Percentiles rank a stretch among this genome's conserved stretches.
Evolutionary conservation across 2,329 filamentous ascomycete genomes (phyloP).

Genomic region (Cephalotrichum gorgonifer): DNA sequence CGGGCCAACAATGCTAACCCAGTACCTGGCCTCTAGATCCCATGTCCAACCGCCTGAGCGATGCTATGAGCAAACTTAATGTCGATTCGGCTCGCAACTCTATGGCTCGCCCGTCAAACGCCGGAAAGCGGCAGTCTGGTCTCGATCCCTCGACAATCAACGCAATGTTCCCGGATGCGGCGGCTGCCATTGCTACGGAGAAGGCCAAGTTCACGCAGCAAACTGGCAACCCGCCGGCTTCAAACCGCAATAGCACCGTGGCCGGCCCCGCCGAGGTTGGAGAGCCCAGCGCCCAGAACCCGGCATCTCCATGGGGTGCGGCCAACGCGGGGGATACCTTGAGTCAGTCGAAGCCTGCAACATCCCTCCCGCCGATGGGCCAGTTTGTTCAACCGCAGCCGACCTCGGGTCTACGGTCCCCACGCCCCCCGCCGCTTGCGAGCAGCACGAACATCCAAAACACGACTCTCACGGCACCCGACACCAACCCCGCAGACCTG

Average conservation of each 20-base stretch:
- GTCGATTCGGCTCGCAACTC: conserved; percentile 83
- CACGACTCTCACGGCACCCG: conserved; percentile 64
- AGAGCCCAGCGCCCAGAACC: conserved; percentile 52
- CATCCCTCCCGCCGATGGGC: conserved; percentile 77
- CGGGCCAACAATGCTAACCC: not conserved
- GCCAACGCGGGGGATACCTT: conserved; percentile 36
- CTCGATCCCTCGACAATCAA: conserved; percentile 90
- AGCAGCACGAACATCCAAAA: conserved; percentile 66
- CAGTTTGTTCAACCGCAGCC: conserved; percentile 82
- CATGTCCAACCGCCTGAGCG: conserved; percentile 90
- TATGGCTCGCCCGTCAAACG: conserved; percentile 66
- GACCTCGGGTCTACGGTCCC: conserved; percentile 68
- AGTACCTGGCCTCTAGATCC: conserved; percentile 52
- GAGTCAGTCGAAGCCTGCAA: conserved; percentile 61
- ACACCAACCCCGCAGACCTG: conserved; percentile 59
- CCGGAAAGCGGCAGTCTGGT: conserved; percentile 82
- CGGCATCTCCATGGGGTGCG: conserved; percentile 70
- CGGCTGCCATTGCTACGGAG: conserved; percentile 95
- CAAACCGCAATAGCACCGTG: conserved; percentile 79
- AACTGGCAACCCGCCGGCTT: conserved; percentile 79
- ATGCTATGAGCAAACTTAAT: conserved; percentile 92
- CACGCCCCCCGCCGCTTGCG: conserved; percentile 54
- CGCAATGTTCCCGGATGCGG: conserved; percentile 97
- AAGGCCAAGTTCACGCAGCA: conserved; percentile 96
- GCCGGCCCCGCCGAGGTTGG: conserved; percentile 40